These are phyloP conservation scores for Clausena lansium DNA, from an alignment of 345 rosid genomes.

Conservation along the genomic window DNA sequence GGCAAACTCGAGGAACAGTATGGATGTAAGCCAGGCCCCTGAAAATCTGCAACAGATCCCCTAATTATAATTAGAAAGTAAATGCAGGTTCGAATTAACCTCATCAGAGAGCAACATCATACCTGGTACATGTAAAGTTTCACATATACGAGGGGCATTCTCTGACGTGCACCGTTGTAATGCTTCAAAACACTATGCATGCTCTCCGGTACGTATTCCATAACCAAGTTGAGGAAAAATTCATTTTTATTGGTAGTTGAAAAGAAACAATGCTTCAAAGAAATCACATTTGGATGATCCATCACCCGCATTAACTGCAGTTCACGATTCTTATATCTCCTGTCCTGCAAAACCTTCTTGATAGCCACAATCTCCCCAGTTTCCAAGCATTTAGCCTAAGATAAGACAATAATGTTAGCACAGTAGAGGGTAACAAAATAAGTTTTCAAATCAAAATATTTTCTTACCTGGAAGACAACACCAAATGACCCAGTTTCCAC, in stretches of 20 bases:
- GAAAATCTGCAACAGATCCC: constrained; percentile 50
- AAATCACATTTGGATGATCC: constrained; percentile 85
- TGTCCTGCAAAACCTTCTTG: constrained; percentile 81
- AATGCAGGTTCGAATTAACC: constrained; percentile 1
- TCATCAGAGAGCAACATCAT: neutral
- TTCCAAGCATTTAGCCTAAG: constrained; percentile 79
- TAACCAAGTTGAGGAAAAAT: constrained; percentile 81
- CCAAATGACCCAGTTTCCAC: constrained; percentile 89
- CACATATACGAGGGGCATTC: constrained; percentile 82
- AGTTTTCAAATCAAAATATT: neutral
- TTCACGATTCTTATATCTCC: constrained; percentile 85
- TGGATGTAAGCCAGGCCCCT: constrained; percentile 85
- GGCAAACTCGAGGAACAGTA: constrained; percentile 79
- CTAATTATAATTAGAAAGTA: constrained; percentile 8
- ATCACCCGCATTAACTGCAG: constrained; percentile 77
- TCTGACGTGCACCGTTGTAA: constrained; percentile 68
- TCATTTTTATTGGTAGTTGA: constrained; percentile 79
- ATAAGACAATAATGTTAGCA: constrained; percentile 12
- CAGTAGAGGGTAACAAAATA: neutral
- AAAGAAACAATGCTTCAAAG: constrained; percentile 88
- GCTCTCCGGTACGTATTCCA: constrained; percentile 92
- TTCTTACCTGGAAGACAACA: constrained; percentile 68
- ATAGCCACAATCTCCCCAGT: constrained; percentile 86
- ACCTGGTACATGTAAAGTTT: constrained; percentile 90
- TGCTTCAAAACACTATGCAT: constrained; percentile 82